Evolutionary conservation across 2,329 filamentous ascomycete species (phyloP).

Genomic region (Podosphaera xanthii): DNA sequence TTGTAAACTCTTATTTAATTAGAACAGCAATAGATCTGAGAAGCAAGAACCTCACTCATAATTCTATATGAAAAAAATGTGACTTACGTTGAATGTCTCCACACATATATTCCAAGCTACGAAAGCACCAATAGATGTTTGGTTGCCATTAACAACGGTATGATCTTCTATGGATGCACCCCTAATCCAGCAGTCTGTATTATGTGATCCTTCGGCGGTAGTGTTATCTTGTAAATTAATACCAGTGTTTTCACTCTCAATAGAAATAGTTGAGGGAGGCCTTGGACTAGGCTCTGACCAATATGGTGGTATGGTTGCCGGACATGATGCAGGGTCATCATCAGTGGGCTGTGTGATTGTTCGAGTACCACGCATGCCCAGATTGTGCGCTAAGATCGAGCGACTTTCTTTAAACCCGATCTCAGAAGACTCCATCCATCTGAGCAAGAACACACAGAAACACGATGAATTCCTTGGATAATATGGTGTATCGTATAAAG

Average conservation of each 20-base stretch:
- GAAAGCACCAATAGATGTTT: slow-evolving; percentile 44
- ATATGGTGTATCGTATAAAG: too few relatives aligned
- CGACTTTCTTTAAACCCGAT: background rate
- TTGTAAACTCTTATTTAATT: background rate
- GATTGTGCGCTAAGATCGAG: background rate
- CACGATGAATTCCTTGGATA: background rate
- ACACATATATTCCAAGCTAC: slow-evolving; percentile 86
- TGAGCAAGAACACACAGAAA: background rate
- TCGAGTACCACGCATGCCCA: background rate
- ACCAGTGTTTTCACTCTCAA: slow-evolving; percentile 23
- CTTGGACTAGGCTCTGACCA: slow-evolving; percentile 17
- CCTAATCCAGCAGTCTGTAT: slow-evolving; percentile 39
- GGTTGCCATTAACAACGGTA: slow-evolving; percentile 23
- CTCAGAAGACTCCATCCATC: background rate
- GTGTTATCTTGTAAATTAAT: slow-evolving; percentile 39
- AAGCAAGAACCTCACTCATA: background rate
- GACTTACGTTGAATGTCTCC: slow-evolving; percentile 56
- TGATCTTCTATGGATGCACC: slow-evolving; percentile 36
- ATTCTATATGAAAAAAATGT: background rate
- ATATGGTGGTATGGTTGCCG: slow-evolving; percentile 18
- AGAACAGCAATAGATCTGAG: slow-evolving; percentile 8
- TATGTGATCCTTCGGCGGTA: slow-evolving; percentile 23
- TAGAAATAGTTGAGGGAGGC: slow-evolving; percentile 23
- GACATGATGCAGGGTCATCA: background rate
- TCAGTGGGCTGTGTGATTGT: background rate